A percentile compares a stretch with the other conserved stretches of the same genome.
Evolutionary conservation across 805 yeast genomes (phyloP).

Genomic region (Suhomyces kilbournensis): DNA sequence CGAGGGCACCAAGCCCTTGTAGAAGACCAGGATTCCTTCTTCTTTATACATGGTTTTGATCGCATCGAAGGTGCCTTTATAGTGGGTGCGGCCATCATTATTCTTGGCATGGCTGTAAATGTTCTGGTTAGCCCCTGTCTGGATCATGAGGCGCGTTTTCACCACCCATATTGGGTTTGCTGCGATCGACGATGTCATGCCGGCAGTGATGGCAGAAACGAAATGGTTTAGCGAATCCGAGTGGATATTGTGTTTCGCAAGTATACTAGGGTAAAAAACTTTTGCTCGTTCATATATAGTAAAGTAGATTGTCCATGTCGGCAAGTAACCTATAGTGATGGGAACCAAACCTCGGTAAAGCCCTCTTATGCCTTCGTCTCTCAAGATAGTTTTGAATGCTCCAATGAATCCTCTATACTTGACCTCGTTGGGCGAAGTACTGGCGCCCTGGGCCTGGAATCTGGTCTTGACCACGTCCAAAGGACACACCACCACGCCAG

Average conservation of each 20-base stretch:
- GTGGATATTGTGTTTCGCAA: slow-evolving; percentile 24
- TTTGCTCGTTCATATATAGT: slow-evolving; percentile 83
- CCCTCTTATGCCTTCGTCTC: slow-evolving; percentile 80
- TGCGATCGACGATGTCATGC: slow-evolving; percentile 74
- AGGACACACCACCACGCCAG: slow-evolving; percentile 92
- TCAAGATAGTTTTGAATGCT: slow-evolving; percentile 61
- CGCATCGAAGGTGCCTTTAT: slow-evolving; percentile 81
- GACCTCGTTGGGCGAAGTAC: slow-evolving; percentile 18
- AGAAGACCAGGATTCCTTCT: slow-evolving; percentile 81
- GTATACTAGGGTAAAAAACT: slow-evolving; percentile 44
- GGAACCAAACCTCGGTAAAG: slow-evolving; percentile 89
- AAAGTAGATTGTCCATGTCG: slow-evolving; percentile 97
- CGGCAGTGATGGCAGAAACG: slow-evolving; percentile 78
- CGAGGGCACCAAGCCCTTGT: slow-evolving; percentile 88
- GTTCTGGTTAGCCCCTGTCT: slow-evolving; percentile 49
- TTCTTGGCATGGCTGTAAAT: slow-evolving; percentile 16
- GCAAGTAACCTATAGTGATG: slow-evolving; percentile 89
- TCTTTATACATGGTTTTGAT: slow-evolving; percentile 69
- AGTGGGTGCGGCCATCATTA: slow-evolving; percentile 33
- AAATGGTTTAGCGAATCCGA: slow-evolving; percentile 39
- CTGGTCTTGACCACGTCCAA: slow-evolving; percentile 93
- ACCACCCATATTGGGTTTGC: slow-evolving; percentile 99
- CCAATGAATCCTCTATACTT: slow-evolving; percentile 57
- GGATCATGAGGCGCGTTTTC: slow-evolving; percentile 90
- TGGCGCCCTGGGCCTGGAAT: slow-evolving; percentile 84